Evolutionary conservation across 768 basidiomycete genomes (phyloP), one percentile per base, ranked within the genome.

Genomic region (Roridomyces roridus): DNA sequence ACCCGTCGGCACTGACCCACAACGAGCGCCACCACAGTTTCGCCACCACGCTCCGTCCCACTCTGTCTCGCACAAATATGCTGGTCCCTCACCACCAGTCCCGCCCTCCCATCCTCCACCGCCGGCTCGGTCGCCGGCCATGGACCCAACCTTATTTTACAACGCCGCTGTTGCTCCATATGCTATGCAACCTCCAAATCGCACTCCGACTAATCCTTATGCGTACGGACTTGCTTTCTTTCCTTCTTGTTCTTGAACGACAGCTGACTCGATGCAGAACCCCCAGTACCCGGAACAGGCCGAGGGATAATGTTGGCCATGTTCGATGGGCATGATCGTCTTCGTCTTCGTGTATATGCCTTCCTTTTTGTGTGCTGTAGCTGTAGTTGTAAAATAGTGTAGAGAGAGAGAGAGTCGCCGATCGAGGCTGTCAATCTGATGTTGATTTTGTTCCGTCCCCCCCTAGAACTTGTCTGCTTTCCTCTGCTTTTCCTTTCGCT

Each of bases 151-250:
- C 36, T 35, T 57, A 1, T 63, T 63, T 31, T 63, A 63, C 45
- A 63, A 59, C 63, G 77, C 82, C 47, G 77, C 85, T 31, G 81
- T 87, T 65, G 7, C 31, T 66, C 39, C 60, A 61, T 29, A 46
- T 65, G 31, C 62, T 66, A 52, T 43, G 24, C 50, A 26, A 45
- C 54, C 25, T n/a, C 39, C 37, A 10, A 34, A 29, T 26, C 50
- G 40, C 29, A 2, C 18, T 15, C 28, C 18, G 11, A 21, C n/a
- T 40, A 15, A 35, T 42, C 18, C 21, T 44, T 58, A 14, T 26
- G 50, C 31, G 31, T 34, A 34, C n/a, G n/a, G n/a, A n/a, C n/a
- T n/a, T n/a, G n/a, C n/a, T n/a, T n/a, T n/a, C n/a, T n/a, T 25
- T 29, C 35, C 9, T 5, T 29, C 34, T 42, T 2, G 31, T 34